phyloP scores from a whole-genome alignment of 73 alveolate genomes.

The Symbiodinium natans region DNA sequence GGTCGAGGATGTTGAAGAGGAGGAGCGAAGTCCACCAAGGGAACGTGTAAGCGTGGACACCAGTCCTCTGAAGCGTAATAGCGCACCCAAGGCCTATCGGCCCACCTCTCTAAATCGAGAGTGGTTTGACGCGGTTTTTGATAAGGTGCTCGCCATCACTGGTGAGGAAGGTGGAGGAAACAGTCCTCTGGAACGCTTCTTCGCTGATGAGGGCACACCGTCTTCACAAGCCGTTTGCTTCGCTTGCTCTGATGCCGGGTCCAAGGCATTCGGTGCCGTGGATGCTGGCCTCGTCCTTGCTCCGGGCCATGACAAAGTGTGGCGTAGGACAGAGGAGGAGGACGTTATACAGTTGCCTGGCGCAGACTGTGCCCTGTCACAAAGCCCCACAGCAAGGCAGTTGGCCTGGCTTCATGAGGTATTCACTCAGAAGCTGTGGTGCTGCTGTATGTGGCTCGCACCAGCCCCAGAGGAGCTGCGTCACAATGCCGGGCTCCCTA shows the following conservation, averaged over 20 bases:
- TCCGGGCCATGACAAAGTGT: conserved; percentile 65
- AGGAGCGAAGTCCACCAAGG: background rate
- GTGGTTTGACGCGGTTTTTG: conserved; percentile 91
- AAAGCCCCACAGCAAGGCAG: conserved; percentile 84
- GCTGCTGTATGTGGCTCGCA: conserved; percentile 93
- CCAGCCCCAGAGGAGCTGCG: conserved; percentile 85
- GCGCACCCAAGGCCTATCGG: conserved; percentile 49
- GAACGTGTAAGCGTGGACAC: background rate
- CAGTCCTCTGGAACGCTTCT: conserved; percentile 88
- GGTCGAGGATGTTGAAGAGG: conserved; percentile 78
- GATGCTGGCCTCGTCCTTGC: conserved; percentile 91
- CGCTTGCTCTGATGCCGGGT: conserved; percentile 79
- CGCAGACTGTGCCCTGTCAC: conserved; percentile 72
- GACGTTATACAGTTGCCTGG: conserved; percentile 77
- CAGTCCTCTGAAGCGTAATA: conserved; percentile 41
- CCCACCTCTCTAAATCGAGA: conserved; percentile 90
- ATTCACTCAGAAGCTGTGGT: conserved; percentile 90
- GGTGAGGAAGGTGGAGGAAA: conserved; percentile 79
- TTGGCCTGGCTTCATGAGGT: conserved; percentile 90
- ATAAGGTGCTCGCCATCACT: conserved; percentile 75
- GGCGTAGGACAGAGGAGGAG: background rate
- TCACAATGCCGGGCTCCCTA: conserved; percentile 62
- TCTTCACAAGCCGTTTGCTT: conserved; percentile 81
- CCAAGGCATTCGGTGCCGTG: conserved; percentile 87
- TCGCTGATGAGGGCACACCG: conserved; percentile 83